phyloP scores from a whole-genome alignment of 2,329 filamentous ascomycete species.

The Cadophora sp. region DNA sequence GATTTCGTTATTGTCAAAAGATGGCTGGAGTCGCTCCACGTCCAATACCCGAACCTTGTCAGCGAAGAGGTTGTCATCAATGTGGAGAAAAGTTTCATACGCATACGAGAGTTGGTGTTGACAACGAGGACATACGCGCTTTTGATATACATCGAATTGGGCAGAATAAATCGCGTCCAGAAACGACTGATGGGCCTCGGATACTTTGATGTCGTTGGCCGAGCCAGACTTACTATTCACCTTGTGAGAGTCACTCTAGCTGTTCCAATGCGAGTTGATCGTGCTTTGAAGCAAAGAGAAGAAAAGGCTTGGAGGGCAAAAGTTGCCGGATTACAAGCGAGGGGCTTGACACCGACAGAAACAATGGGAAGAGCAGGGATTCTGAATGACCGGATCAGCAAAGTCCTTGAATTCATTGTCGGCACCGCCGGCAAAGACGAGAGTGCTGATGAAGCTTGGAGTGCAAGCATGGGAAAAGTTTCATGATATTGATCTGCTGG shows the following conservation, averaged over 20 bases:
- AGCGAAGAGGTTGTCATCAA: conserved; percentile 46
- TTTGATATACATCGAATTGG: conserved; percentile 48
- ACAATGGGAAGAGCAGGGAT: conserved; percentile 43
- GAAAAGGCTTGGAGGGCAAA: conserved; percentile 48
- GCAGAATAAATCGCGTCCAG: conserved; percentile 48
- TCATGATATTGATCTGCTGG: conserved; percentile 11
- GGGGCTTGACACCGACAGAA: conserved; percentile 42
- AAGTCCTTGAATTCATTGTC: conserved; percentile 49
- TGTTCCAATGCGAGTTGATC: conserved; percentile 49
- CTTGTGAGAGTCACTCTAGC: conserved; percentile 48
- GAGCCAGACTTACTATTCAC: conserved; percentile 47
- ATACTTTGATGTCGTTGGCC: conserved; percentile 48
- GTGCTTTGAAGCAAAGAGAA: conserved; percentile 46
- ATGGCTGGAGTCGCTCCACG: conserved; percentile 45
- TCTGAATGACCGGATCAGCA: conserved; percentile 48
- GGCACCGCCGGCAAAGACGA: conserved; percentile 50
- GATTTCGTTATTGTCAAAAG: conserved; percentile 48
- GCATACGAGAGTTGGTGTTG: conserved; percentile 47
- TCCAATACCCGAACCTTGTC: conserved; percentile 47
- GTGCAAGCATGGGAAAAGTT: conserved; percentile 35
- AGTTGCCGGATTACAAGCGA: conserved; percentile 46
- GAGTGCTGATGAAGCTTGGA: conserved; percentile 47
- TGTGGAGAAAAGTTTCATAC: conserved; percentile 46
- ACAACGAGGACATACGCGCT: conserved; percentile 48
- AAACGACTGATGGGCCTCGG: conserved; percentile 47